phyloP scores from a whole-genome alignment of 208 protist genomes.

The Trypanosoma boissoni region DNA sequence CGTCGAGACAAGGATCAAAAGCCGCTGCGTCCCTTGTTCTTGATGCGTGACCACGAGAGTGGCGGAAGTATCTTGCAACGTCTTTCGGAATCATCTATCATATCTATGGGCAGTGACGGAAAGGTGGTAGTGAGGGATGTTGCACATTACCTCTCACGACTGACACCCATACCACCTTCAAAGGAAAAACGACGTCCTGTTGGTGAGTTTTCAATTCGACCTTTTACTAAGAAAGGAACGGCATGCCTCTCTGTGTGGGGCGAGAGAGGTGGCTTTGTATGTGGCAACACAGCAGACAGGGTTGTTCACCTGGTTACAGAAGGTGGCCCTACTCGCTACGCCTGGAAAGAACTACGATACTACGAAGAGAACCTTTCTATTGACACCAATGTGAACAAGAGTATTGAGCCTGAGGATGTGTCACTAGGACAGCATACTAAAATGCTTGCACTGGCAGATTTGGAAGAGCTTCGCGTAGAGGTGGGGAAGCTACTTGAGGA shows the following conservation, averaged over 20 bases:
- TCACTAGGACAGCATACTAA: too few species aligned
- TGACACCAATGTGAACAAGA: background rate
- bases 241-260: constrained; percentile 28
- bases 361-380: constrained; percentile 1
- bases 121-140: constrained; percentile 62
- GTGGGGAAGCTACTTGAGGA: constrained; percentile 44
- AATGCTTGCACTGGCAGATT: too few species aligned
- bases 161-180: constrained; percentile 68
- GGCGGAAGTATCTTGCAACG: constrained; percentile 48
- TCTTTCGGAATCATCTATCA: constrained; percentile 31
- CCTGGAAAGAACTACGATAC: constrained; percentile 52
- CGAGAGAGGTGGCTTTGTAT: constrained; percentile 24
- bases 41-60: constrained; percentile 74
- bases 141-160: constrained; percentile 51
- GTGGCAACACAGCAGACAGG: constrained; percentile 25
- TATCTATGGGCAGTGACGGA: constrained; percentile 68
- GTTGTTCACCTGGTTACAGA: constrained; percentile 19
- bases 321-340: constrained; percentile 1
- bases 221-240: constrained; percentile 50
- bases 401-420: background rate
- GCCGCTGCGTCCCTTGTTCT: constrained; percentile 62
- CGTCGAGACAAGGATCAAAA: constrained; percentile 45
- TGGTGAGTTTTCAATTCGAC: constrained; percentile 34
- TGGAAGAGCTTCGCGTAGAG: constrained; percentile 24
- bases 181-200: constrained; percentile 72